A percentile compares a stretch with the other conserved stretches of the same genome.
These are phyloP conservation scores for Litsea cubeba DNA, from an alignment of 164 flowering plant genomes.

Conservation along the genomic window DNA sequence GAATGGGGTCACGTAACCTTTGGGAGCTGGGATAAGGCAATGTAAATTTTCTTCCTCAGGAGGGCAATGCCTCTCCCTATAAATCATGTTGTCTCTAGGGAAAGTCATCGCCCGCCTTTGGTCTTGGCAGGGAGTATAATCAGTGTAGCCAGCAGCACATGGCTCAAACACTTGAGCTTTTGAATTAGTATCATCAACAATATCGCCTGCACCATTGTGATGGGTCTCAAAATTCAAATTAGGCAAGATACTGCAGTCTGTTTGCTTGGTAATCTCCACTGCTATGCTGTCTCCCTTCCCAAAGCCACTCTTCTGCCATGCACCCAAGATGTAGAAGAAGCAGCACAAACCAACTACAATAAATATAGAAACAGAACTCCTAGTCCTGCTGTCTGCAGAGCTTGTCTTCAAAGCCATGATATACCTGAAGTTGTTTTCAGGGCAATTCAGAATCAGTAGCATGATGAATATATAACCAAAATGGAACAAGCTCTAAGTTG, in stretches of 20 bases:
- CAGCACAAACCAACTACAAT: slow-evolving; percentile 80
- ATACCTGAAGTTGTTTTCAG: slow-evolving; percentile 24
- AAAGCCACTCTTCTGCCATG: slow-evolving; percentile 94
- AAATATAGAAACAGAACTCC: slow-evolving; percentile 67
- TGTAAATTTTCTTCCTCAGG: slow-evolving; percentile 51
- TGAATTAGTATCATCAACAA: slow-evolving; percentile 34
- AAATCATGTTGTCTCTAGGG: slow-evolving; percentile 73
- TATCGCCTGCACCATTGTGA: slow-evolving; percentile 45
- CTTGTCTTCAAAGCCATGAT: slow-evolving; percentile 54
- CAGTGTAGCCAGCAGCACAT: slow-evolving; percentile 51
- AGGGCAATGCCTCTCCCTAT: slow-evolving; percentile 89
- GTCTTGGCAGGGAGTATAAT: slow-evolving; percentile 93
- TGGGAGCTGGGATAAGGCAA: slow-evolving; percentile 88
- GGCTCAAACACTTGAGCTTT: slow-evolving; percentile 39
- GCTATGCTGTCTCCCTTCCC: slow-evolving; percentile 91
- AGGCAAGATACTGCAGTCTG: slow-evolving; percentile 52
- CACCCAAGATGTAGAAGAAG: slow-evolving; percentile 87
- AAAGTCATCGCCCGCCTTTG: slow-evolving; percentile 87
- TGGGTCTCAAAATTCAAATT: slow-evolving; percentile 74
- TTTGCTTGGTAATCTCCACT: slow-evolving; percentile 51
- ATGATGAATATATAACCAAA: neutral
- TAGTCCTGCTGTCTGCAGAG: slow-evolving; percentile 52
- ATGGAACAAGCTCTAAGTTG: neutral
- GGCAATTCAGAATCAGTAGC: neutral
- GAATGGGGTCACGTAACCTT: slow-evolving; percentile 86